These are phyloP conservation scores for Fusarium virguliforme DNA, from an alignment of 2,329 filamentous ascomycete genomes.

Conservation along the genomic window DNA sequence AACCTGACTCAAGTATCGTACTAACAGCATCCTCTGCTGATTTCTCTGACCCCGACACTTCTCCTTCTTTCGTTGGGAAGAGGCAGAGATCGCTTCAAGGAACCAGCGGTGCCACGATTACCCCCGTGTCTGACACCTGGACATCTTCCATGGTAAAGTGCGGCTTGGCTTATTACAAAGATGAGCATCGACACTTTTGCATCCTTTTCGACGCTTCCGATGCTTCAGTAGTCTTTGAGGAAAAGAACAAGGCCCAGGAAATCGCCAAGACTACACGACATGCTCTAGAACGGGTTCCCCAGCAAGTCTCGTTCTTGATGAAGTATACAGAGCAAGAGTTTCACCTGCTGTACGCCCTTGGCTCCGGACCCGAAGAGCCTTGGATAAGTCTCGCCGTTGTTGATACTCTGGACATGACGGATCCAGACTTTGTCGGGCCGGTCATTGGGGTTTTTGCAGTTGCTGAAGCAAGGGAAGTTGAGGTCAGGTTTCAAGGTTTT, in stretches of 20 bases:
- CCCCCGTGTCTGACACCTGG: background rate
- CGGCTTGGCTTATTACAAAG: constrained; percentile 8
- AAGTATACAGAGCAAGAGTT: constrained; percentile 1
- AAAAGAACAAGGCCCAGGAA: background rate
- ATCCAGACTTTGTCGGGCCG: constrained; percentile 1
- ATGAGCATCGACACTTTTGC: background rate
- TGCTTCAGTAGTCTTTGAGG: background rate
- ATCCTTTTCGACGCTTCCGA: background rate
- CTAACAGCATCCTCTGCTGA: background rate
- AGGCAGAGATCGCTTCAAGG: background rate
- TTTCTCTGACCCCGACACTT: background rate
- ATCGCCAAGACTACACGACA: background rate
- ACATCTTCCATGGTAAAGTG: background rate
- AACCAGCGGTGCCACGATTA: background rate
- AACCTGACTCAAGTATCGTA: background rate
- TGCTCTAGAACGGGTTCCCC: background rate
- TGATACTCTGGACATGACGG: background rate
- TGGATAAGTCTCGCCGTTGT: background rate
- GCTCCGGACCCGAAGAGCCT: background rate
- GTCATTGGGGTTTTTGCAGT: constrained; percentile 1
- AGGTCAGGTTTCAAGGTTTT: background rate
- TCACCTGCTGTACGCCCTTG: background rate
- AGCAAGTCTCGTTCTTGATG: background rate
- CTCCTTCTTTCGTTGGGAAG: constrained; percentile 2
- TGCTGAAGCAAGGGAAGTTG: background rate